Base-by-base conservation (phyloP, 2,329 filamentous ascomycete genomes). In the Apiospora sp. region DNA sequence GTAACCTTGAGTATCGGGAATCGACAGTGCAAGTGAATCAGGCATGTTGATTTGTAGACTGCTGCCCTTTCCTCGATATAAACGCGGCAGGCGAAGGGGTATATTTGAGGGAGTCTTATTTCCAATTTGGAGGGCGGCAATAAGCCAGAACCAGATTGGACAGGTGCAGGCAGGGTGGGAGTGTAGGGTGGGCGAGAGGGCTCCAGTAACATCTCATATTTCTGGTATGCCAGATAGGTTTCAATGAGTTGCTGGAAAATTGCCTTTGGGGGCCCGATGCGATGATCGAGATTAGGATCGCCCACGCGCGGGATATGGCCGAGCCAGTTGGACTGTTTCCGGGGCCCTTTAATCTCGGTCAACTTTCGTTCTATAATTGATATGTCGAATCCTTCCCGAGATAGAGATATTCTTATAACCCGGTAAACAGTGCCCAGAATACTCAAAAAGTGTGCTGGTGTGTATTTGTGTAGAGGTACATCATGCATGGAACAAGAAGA, bases 121-220 rank as follows among this genome's bases (percentile, higher is more conserved):
- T 41, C 37, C 46, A 49, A 49, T 49, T n/a, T n/a, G 10, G 22
- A n/a, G 46, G 46, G 46, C 46, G 46, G 46, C 3, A 51, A 51
- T 24, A 51, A 10, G 49, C 49, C 49, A 12, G n/a, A 14, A 27
- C 10, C 34, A 37, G 58, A 34, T 22, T 37, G 27, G 30, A 30
- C 13, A 7, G 14, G 43, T 43, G 46, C 13, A 54, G 24, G 27
- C 34, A 64, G 58, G 34, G 58, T 64, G 22, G 58, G 58, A 64
- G 19, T 64, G 58, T 34, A 64, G 34, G 58, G 19, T 64, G 30
- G 19, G 34, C 34, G 12, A 41, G 41, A 41, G 34, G 34, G 22
- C 2, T 41, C 34, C 58, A 19, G 58, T 64, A 64, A 64, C 58
- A 41, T 64, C 30, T 64, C 58, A 64, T 14, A 64, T 64, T 64